phyloP scores from a whole-genome alignment of 805 yeast species.

The Wickerhamomyces ciferrii region DNA sequence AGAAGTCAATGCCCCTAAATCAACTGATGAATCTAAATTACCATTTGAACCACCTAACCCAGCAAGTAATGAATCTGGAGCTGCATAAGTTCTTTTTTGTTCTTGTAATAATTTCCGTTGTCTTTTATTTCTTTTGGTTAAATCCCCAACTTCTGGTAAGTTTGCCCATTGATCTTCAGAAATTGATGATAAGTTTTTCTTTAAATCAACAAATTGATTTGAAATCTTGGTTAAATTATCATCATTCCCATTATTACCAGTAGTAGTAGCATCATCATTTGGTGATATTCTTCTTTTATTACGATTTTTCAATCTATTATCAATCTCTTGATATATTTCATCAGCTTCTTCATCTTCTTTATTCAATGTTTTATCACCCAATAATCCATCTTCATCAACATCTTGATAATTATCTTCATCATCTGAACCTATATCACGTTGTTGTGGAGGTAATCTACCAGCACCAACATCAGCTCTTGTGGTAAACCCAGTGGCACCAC shows the following conservation, averaged over 20 bases:
- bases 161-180: conserved; percentile 72
- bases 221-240: conserved; percentile 27
- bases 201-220: conserved; percentile 63
- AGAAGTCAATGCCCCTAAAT: conserved; percentile 49
- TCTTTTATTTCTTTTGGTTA: conserved; percentile 77
- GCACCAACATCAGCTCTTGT: conserved; percentile 75
- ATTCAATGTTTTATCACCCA: conserved; percentile 26
- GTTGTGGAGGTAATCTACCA: conserved; percentile 28
- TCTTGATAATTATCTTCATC: conserved; percentile 18
- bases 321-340: conserved; percentile 60
- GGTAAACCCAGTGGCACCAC: conserved; percentile 94
- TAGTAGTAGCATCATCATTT: conserved; percentile 22
- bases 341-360: conserved; percentile 79
- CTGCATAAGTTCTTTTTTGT: conserved; percentile 71
- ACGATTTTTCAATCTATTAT: conserved; percentile 37
- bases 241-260: conserved; percentile 16
- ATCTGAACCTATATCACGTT: conserved; percentile 16
- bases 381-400: conserved; percentile 23
- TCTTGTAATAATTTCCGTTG: conserved; percentile 54
- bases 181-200: conserved; percentile 52
- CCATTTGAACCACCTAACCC: conserved; percentile 25
- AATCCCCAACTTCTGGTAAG: conserved; percentile 85
- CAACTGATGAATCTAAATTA: conserved; percentile 28
- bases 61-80: conserved; percentile 65
- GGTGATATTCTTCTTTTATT: conserved; percentile 17